Conservation (phyloP, 495 filamentous ascomycete species). For the Echria macrotheca region DNA sequence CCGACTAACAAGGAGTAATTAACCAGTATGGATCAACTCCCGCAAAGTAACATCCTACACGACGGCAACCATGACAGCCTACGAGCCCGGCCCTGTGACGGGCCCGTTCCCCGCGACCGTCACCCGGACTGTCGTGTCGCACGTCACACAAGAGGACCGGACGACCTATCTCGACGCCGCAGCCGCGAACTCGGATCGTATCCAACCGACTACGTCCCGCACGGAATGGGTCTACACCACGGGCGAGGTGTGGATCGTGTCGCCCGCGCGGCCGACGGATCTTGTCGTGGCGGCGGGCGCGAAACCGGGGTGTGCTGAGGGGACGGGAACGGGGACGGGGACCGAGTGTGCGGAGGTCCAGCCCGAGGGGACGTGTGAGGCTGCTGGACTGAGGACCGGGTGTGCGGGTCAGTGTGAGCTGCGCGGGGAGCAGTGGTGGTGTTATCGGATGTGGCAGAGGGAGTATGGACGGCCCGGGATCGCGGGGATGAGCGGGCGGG, state of each 20-base stretch:
- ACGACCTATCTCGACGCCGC: background rate
- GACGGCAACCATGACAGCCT: slow-evolving; percentile 9
- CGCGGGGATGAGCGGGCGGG: slow-evolving; percentile 13
- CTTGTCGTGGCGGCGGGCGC: background rate
- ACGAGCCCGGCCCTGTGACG: slow-evolving; percentile 6
- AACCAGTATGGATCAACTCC: slow-evolving; percentile 7
- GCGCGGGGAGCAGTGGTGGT: slow-evolving; percentile 13
- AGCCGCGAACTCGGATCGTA: background rate
- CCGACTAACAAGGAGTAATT: slow-evolving; percentile 6
- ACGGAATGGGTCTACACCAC: background rate
- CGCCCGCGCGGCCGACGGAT: background rate
- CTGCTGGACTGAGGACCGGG: slow-evolving; percentile 8
- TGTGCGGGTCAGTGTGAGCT: slow-evolving; percentile 14
- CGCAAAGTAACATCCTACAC: slow-evolving; percentile 1
- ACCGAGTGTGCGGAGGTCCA: slow-evolving; percentile 3
- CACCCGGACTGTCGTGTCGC: slow-evolving; percentile 2
- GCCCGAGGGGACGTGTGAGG: too few relatives aligned
- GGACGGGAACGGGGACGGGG: background rate
- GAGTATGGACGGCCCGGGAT: slow-evolving; percentile 4
- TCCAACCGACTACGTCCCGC: too few relatives aligned
- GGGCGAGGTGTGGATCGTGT: slow-evolving; percentile 9
- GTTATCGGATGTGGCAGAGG: slow-evolving; percentile 12
- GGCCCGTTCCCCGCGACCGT: slow-evolving; percentile 8
- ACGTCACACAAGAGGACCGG: slow-evolving; percentile 1
- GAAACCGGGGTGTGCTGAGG: background rate